Conservation (phyloP, 148 eudicot species). For the Polygonum maritimum region DNA sequence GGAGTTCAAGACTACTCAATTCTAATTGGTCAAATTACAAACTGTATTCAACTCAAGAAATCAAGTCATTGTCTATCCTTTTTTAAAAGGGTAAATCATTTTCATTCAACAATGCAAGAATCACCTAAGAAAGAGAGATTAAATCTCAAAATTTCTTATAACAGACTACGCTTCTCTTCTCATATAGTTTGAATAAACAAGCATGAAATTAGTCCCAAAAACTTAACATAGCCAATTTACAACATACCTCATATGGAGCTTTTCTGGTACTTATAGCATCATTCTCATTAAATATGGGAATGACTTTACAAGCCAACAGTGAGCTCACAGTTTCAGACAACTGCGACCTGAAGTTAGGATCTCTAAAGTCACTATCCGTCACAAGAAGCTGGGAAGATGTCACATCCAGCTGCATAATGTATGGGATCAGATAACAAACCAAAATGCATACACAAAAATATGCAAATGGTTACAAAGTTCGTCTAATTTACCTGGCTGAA, state of each 20-base stretch:
- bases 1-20: not conserved
- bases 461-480: not conserved
- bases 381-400: slow-evolving; percentile 93
- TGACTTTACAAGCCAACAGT: slow-evolving; percentile 51
- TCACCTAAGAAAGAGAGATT: not conserved
- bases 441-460: slow-evolving; percentile 2
- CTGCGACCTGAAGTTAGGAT: slow-evolving; percentile 67
- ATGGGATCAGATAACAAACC: slow-evolving; percentile 12
- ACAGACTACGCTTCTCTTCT: not conserved
- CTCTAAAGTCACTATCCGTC: slow-evolving; percentile 92
- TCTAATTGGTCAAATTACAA: not conserved
- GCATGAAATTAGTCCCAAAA: not conserved
- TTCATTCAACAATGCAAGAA: not conserved
- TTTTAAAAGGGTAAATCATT: not conserved
- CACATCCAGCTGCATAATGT: slow-evolving; percentile 67
- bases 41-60: not conserved
- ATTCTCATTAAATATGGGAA: slow-evolving; percentile 91
- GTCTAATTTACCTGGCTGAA: slow-evolving; percentile 67
- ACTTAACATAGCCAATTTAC: slow-evolving; percentile 9
- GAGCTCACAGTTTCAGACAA: slow-evolving; percentile 65
- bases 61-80: not conserved
- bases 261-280: slow-evolving; percentile 95
- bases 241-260: slow-evolving; percentile 92
- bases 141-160: not conserved
- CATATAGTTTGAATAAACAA: not conserved